phyloP scores from a whole-genome alignment of 139 green algal species.

The Desmodesmus armatus region DNA sequence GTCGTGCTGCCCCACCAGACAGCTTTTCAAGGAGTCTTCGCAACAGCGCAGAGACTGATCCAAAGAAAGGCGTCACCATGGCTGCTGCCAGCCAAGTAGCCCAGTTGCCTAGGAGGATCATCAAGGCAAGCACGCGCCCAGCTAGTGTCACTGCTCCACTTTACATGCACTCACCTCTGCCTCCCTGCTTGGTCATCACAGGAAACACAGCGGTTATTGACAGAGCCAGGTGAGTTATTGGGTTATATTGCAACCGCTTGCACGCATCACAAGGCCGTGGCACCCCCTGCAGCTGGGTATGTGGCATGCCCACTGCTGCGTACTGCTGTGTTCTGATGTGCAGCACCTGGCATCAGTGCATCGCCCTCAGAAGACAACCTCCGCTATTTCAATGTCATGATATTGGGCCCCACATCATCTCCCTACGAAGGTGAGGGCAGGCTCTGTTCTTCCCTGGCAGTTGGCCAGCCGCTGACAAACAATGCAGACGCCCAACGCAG shows the following conservation, averaged over 20 bases:
- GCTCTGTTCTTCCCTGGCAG: neutral
- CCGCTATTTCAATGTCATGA: conserved; percentile 99
- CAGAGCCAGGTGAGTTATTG: conserved; percentile 82
- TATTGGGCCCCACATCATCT: conserved; percentile 89
- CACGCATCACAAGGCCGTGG: neutral
- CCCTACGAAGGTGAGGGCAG: conserved; percentile 92
- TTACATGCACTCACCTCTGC: conserved; percentile 1
- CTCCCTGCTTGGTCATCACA: conserved; percentile 44
- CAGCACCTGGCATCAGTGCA: conserved; percentile 96
- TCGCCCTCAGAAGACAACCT: conserved; percentile 97
- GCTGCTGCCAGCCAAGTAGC: conserved; percentile 44
- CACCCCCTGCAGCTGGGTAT: neutral
- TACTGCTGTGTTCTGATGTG: conserved; percentile 4
- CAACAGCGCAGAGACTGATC: neutral
- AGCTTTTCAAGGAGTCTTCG: neutral
- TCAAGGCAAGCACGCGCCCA: conserved; percentile 51
- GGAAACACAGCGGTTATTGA: conserved; percentile 98
- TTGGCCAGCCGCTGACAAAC: neutral
- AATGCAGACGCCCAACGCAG: no score
- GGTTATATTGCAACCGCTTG: neutral
- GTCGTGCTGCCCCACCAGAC: neutral
- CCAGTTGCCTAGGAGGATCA: conserved; percentile 79
- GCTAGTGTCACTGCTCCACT: neutral
- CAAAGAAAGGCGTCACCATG: neutral
- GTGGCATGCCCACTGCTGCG: neutral